Evolutionary conservation across 768 basidiomycete genomes (phyloP), one percentile per base, ranked within the genome.

Genomic region (Tubosaeta sp.): DNA sequence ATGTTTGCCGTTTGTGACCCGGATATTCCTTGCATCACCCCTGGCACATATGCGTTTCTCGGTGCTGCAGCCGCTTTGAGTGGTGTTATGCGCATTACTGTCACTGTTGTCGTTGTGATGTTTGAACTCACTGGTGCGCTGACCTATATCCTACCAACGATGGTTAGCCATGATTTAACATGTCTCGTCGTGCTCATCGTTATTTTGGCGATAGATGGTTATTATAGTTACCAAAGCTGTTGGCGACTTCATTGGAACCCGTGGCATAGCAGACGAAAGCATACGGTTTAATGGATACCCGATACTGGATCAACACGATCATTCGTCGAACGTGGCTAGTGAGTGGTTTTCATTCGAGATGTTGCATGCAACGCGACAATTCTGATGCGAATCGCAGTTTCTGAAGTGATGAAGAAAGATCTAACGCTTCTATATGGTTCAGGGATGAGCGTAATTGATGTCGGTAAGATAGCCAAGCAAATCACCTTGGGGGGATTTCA

Each of bases 91-190:
- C 81, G 94, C 59, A 90, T 98, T 51, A 99, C 96, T 0, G 93
- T 98, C 24, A 92, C 94, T 0, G 94, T 99, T 6, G 96, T 98
- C 8, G 96, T 98, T 31, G 94, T 99, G 69, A 98, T 99, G 94
- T 98, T 97, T 66, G 95, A 98, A 63, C 77, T 99, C 18, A 99
- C 96, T 4, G 96, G 96, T 12, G 95, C 96, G 6, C 69, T 98
- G 62, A 97, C 93, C 18, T 98, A 99, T 64, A 94, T 98, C 58
- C 71, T 99, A 24, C 96, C 96, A 6, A 94, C 93, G 13, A 99
- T 99, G 96, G 95, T 94, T 57, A 59, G 78, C 61, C 21, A 13
- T 16, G 39, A 32, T 29, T 47, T 41, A 43, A 46, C 50, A 42
- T 32, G 24, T 38, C 42, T 55, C 45, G 25, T 53, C 41, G 44